phyloP scores from a whole-genome alignment of 176 grass and related monocot genomes.

The Cocos nucifera region DNA sequence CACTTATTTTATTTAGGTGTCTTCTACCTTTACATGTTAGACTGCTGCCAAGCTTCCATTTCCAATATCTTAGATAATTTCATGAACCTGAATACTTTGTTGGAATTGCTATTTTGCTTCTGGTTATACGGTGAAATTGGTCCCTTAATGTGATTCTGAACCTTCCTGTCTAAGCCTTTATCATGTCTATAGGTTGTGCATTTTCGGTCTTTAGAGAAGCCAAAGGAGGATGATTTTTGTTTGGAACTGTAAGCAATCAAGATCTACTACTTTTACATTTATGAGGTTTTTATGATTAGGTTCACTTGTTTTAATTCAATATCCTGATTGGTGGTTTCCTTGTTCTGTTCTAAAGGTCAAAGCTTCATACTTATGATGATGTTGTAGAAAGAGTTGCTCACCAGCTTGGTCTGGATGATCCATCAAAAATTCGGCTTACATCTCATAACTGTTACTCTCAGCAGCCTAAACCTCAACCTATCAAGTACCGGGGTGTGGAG shows the following conservation, averaged over 20 bases:
- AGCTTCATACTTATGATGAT: constrained; percentile 82
- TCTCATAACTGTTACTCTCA: constrained; percentile 94
- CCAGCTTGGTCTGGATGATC: constrained; percentile 64
- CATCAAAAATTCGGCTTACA: constrained; percentile 87
- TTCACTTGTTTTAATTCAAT: background rate
- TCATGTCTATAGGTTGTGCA: constrained; percentile 55
- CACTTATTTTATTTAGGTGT: no score
- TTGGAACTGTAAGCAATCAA: constrained; percentile 62
- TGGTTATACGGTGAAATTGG: no score
- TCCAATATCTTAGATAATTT: no score
- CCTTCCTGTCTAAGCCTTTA: background rate
- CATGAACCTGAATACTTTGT: no score
- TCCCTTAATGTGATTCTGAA: background rate
- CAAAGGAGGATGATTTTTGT: constrained; percentile 76
- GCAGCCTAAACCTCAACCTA: constrained; percentile 87
- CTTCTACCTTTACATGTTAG: no score
- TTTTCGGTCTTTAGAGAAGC: constrained; percentile 76
- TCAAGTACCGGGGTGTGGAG: constrained; percentile 71
- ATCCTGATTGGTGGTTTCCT: background rate
- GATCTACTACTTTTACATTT: constrained; percentile 15
- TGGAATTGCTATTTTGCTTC: no score
- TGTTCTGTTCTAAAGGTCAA: constrained; percentile 49
- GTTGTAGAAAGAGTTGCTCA: constrained; percentile 73
- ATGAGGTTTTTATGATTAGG: constrained; percentile 10
- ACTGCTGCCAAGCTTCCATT: no score